Evolutionary conservation across 768 basidiomycete genomes (phyloP).

Genomic region (Termitomyces sp.): DNA sequence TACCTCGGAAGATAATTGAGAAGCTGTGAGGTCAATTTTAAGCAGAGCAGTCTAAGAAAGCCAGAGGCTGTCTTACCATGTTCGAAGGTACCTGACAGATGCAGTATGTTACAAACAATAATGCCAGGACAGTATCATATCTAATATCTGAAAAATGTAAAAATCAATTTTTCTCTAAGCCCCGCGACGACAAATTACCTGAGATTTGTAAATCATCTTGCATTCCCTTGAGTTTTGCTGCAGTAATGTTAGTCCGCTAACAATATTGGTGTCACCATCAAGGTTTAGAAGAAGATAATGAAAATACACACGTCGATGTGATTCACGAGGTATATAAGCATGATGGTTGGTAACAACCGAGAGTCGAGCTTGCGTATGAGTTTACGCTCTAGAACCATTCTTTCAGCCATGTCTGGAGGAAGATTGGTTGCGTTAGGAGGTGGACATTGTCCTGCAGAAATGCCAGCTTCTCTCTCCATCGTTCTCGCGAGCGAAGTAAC

Average conservation of each 20-base stretch:
- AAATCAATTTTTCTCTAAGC: too few species aligned
- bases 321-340: conserved; percentile 60
- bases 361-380: conserved; percentile 53
- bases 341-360: conserved; percentile 50
- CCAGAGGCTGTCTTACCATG: conserved; percentile 33
- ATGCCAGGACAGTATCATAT: conserved; percentile 48
- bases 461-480: background rate
- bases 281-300: background rate
- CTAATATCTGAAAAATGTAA: conserved; percentile 33
- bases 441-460: background rate
- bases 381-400: conserved; percentile 28
- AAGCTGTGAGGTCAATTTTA: conserved; percentile 27
- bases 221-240: conserved; percentile 44
- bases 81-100: conserved; percentile 64
- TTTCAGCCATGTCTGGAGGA: conserved; percentile 19
- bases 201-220: conserved; percentile 41
- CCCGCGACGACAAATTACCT: conserved; percentile 19
- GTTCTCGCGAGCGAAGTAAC: background rate
- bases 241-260: conserved; percentile 41
- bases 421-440: background rate
- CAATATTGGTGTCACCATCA: background rate
- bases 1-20: conserved; percentile 51
- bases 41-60: background rate
- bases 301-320: conserved; percentile 52
- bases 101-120: conserved; percentile 52